Base-by-base conservation (phyloP, 257 asterid species). In the Buddleja alternifolia region DNA sequence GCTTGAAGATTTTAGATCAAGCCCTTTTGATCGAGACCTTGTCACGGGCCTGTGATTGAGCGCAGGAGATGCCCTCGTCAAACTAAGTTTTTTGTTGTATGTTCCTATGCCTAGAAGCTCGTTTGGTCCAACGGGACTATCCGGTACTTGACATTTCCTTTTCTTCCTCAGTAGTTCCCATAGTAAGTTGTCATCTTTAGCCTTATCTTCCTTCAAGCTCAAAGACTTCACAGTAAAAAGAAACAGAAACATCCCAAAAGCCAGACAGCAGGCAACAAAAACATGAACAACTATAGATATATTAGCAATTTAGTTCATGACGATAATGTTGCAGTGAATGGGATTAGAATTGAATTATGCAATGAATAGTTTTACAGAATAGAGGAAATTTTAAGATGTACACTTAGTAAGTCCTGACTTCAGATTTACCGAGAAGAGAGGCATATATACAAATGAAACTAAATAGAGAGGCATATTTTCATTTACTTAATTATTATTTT, bases 111-210 rank as follows among this genome's bases (percentile, higher is more conserved):
- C 81, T 34, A 60, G 74, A 72, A 83, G 82, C 75, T 76, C 77
- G 23, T 70, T 74, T 21, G 84, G 67, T 60, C 80, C 86, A 42
- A 63, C 40, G 63, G 88, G 88, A 66, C 86, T 74, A 44, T 73
- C 77, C 34, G 86, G 72, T 19, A 17, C 58, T 53, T 67, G 78
- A 53, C 76, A 51, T 70, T 84, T 84, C 84, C 92, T 81, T 73
- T 78, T 88, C 75, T 71, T 83, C 61, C 79, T 77, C 55, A 85
- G 90, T 9, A 85, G 61, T 36, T 85, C 85, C 97, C 91, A 82
- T 37, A 84, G 41, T 59, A 82, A 67, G 68, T 52, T 77, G 21
- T 85, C 91, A 29, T 80, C 91, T 73, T 78, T 81, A 11, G 79
- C 76, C 47, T 74, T 84, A 81, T 84, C 85, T 50, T 70, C 78